Evolutionary conservation across 176 grass and related monocot genomes (phyloP).

Genomic region (Avena eriantha): DNA sequence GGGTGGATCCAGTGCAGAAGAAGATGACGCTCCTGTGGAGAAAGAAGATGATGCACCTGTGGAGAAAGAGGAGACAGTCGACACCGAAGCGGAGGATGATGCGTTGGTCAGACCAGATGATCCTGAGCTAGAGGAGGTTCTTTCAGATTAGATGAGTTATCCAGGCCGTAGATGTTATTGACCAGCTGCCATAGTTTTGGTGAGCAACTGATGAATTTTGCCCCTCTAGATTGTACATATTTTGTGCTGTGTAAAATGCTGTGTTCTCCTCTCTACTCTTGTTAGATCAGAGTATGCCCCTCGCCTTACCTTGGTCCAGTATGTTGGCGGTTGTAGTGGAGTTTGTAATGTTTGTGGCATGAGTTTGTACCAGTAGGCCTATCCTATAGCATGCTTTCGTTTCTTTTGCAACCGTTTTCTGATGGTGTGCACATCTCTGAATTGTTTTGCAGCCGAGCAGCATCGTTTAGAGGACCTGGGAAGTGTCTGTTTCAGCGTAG

Average conservation of each 20-base stretch:
- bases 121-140: conserved; percentile 61
- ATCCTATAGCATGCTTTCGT: conserved; percentile 11
- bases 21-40: conserved; percentile 49
- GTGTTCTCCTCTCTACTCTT: background rate
- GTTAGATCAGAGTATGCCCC: background rate
- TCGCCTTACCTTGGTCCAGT: background rate
- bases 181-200: conserved; percentile 18
- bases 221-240: conserved; percentile 42
- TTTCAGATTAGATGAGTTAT: conserved; percentile 58
- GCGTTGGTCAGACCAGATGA: conserved; percentile 49
- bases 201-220: conserved; percentile 39
- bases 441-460: conserved; percentile 3
- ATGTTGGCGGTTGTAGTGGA: background rate
- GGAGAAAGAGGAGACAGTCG: conserved; percentile 36
- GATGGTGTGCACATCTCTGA: background rate
- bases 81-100: conserved; percentile 46
- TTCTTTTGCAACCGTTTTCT: background rate
- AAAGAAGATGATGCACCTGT: conserved; percentile 42
- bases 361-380: background rate
- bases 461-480: background rate
- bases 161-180: background rate
- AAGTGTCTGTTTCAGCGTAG: background rate
- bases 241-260: conserved; percentile 36
- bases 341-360: conserved; percentile 11
- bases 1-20: conserved; percentile 45